phyloP scores from a whole-genome alignment of 2,329 filamentous ascomycete genomes.

The Trichoderma lentiforme region DNA sequence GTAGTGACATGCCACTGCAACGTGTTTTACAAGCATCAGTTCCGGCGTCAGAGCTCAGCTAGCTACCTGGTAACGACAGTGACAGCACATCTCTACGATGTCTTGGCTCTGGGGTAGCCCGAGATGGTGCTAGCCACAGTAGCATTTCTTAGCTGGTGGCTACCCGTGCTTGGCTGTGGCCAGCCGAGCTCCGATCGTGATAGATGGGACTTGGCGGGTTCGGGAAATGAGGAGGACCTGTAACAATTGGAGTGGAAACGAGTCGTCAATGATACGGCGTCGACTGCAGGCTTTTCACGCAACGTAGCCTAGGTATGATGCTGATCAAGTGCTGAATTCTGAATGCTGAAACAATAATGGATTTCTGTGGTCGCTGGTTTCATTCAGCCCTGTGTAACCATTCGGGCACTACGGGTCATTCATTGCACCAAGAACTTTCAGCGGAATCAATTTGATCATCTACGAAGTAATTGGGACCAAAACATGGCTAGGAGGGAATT shows the following conservation, averaged over 20 bases:
- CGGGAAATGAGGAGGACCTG: not conserved
- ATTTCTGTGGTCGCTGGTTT: not conserved
- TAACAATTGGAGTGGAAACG: not conserved
- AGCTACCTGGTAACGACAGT: not conserved
- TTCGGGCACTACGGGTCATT: not conserved
- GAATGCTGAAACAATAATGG: not conserved
- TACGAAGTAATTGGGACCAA: not conserved
- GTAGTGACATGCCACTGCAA: not conserved
- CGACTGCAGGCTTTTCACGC: not conserved
- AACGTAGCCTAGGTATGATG: not conserved
- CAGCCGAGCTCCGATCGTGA: slow-evolving; percentile 4
- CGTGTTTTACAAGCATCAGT: not conserved
- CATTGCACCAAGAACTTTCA: not conserved
- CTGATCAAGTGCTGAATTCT: not conserved
- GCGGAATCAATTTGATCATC: not conserved
- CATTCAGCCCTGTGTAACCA: not conserved
- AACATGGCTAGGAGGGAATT: not conserved
- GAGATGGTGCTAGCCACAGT: not conserved
- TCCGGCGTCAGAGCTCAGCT: not conserved
- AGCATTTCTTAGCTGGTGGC: not conserved
- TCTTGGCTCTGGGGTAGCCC: not conserved
- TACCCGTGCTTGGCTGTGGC: not conserved
- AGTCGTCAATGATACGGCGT: not conserved
- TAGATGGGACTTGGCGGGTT: not conserved
- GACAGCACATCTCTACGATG: not conserved